Percentiles rank a stretch among this genome's conserved stretches.
Conservation (phyloP, 768 basidiomycete genomes). For the Ephemerocybe angulata region DNA sequence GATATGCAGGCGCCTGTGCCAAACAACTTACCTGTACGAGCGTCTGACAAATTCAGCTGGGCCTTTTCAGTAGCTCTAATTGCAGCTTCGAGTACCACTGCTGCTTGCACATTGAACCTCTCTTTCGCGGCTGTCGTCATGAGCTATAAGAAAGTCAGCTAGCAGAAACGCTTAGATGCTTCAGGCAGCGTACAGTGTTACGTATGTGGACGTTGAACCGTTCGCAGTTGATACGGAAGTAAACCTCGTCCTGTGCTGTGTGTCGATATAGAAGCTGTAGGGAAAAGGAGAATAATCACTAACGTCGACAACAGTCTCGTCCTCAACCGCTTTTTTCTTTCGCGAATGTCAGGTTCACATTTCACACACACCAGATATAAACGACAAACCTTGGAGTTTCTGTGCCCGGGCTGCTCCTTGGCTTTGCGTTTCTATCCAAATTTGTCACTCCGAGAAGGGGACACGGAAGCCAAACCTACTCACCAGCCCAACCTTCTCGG, state of each 20-base stretch:
- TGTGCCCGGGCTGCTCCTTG: slow-evolving; percentile 44
- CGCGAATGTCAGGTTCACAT: slow-evolving; percentile 17
- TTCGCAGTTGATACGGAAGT: slow-evolving; percentile 86
- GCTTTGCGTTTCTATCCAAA: slow-evolving; percentile 63
- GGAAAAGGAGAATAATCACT: slow-evolving; percentile 22
- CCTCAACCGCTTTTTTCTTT: slow-evolving; percentile 44
- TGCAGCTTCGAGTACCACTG: slow-evolving; percentile 64
- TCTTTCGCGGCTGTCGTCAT: slow-evolving; percentile 73
- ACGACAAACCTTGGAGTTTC: slow-evolving; percentile 50
- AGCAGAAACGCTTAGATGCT: neutral
- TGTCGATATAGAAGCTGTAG: slow-evolving; percentile 10
- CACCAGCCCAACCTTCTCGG: slow-evolving; percentile 71
- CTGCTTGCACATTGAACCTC: slow-evolving; percentile 75
- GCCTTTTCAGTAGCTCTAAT: slow-evolving; percentile 66
- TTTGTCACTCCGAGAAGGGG: slow-evolving; percentile 17
- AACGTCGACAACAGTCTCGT: slow-evolving; percentile 68
- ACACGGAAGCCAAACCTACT: slow-evolving; percentile 20
- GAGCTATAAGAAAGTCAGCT: slow-evolving; percentile 45
- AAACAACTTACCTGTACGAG: slow-evolving; percentile 52
- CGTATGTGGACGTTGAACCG: slow-evolving; percentile 84
- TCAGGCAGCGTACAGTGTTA: slow-evolving; percentile 59
- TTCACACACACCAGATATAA: slow-evolving; percentile 3
- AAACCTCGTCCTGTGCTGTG: slow-evolving; percentile 54
- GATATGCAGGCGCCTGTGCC: neutral
- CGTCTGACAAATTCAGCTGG: slow-evolving; percentile 58